These are phyloP conservation scores for Triticum urartu DNA, from an alignment of 176 grass and related monocot species.

Conservation along the genomic window DNA sequence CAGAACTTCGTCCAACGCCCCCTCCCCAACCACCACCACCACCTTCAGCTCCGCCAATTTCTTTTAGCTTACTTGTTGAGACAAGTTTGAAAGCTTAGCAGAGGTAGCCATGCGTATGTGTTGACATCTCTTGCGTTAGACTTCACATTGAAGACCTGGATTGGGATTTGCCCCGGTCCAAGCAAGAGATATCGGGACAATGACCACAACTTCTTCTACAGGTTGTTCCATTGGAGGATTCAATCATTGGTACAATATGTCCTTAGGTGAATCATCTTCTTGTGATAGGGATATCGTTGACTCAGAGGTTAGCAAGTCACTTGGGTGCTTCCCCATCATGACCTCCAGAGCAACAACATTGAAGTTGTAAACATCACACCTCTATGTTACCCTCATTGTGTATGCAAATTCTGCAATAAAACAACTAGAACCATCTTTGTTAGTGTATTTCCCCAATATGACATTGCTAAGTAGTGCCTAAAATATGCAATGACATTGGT, in stretches of 20 bases:
- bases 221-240: slow-evolving; percentile 54
- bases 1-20: no score
- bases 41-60: neutral
- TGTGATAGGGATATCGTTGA: slow-evolving; percentile 30
- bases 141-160: no score
- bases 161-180: slow-evolving; percentile 49
- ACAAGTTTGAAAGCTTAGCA: no score
- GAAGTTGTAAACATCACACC: slow-evolving; percentile 83
- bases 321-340: slow-evolving; percentile 72
- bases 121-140: slow-evolving; percentile 50
- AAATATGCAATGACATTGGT: no score
- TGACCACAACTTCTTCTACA: slow-evolving; percentile 75
- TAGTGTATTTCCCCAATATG: neutral
- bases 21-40: no score
- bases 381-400: slow-evolving; percentile 80
- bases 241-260: slow-evolving; percentile 60
- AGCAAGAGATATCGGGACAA: slow-evolving; percentile 44
- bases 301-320: slow-evolving; percentile 59
- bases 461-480: neutral
- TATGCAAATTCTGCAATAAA: slow-evolving; percentile 71
- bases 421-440: neutral
- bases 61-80: slow-evolving; percentile 47
- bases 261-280: slow-evolving; percentile 55
- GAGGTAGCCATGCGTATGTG: slow-evolving; percentile 59
- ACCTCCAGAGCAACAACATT: slow-evolving; percentile 68